Evolutionary conservation across 2,329 filamentous ascomycete genomes (phyloP).

Genomic region (Plectosphaerella sp.): DNA sequence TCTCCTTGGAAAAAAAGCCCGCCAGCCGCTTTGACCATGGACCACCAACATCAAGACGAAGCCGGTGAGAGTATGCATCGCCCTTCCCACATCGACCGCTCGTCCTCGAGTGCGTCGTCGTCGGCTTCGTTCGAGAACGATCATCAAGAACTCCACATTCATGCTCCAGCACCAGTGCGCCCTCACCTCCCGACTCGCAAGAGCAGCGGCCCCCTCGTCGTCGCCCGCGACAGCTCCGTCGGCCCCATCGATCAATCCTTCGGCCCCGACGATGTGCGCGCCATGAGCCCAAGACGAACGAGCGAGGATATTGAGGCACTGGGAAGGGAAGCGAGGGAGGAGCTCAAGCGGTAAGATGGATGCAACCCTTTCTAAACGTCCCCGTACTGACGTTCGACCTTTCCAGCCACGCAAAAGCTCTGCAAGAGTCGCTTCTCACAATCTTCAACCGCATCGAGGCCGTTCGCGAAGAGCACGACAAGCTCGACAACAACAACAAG

Average conservation of each 20-base stretch:
- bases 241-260: conserved; percentile 71
- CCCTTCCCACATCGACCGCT: conserved; percentile 30
- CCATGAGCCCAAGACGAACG: conserved; percentile 90
- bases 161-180: conserved; percentile 50
- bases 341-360: conserved; percentile 50
- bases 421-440: conserved; percentile 85
- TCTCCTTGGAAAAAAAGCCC: neutral
- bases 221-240: conserved; percentile 71
- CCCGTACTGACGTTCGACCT: neutral
- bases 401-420: conserved; percentile 76
- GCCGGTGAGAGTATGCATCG: conserved; percentile 14
- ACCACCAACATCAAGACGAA: conserved; percentile 13
- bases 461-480: conserved; percentile 91
- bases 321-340: conserved; percentile 73
- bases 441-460: conserved; percentile 93
- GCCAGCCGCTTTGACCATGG: neutral
- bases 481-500: conserved; percentile 93
- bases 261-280: conserved; percentile 81
- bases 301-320: conserved; percentile 87
- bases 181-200: conserved; percentile 70
- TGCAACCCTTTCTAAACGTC: neutral
- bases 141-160: conserved; percentile 34
- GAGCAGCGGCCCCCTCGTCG: conserved; percentile 77
- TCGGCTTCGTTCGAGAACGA: conserved; percentile 24
- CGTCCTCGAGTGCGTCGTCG: conserved; percentile 22